Conservation (phyloP, 2,329 filamentous ascomycete species). For the Mycogone perniciosa region DNA sequence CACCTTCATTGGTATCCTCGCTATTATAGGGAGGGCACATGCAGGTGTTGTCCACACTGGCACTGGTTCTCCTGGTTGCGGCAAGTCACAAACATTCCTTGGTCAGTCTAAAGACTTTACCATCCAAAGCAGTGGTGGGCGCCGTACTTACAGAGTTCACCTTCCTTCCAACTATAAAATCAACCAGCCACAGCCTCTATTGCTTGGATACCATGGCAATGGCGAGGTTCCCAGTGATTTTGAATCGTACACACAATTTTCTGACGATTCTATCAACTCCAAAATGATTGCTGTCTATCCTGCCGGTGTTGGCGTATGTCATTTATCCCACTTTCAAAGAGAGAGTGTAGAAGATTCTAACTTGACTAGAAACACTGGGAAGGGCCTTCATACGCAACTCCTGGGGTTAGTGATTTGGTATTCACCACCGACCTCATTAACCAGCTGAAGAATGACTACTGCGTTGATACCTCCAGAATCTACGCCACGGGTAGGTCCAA, state of each 20-base stretch:
- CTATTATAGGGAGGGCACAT: too few species aligned
- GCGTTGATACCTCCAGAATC: conserved; percentile 34
- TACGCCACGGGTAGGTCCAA: conserved; percentile 40
- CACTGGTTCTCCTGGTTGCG: conserved; percentile 12
- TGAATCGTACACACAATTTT: conserved; percentile 32
- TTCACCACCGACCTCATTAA: conserved; percentile 39
- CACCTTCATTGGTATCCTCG: too few species aligned
- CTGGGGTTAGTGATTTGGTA: conserved; percentile 30
- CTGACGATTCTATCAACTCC: conserved; percentile 31
- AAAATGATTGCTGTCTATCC: conserved; percentile 38
- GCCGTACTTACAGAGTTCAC: conserved; percentile 17
- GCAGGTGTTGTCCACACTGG: too few species aligned
- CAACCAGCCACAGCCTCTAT: conserved; percentile 30
- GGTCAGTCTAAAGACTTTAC: conserved; percentile 18
- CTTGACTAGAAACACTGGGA: conserved; percentile 33
- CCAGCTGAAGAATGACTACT: conserved; percentile 31
- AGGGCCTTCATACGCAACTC: conserved; percentile 29
- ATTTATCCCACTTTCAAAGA: neutral
- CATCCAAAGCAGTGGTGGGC: conserved; percentile 18
- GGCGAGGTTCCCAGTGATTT: conserved; percentile 28
- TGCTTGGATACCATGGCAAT: conserved; percentile 42
- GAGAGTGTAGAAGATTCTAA: neutral
- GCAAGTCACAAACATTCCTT: conserved; percentile 16
- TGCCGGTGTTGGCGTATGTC: conserved; percentile 32
- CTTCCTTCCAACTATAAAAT: conserved; percentile 26